Percentiles rank a stretch among this genome's conserved stretches.
Conservation (phyloP, 1,284 basidiomycete genomes). For the Cryptococcus sp. region DNA sequence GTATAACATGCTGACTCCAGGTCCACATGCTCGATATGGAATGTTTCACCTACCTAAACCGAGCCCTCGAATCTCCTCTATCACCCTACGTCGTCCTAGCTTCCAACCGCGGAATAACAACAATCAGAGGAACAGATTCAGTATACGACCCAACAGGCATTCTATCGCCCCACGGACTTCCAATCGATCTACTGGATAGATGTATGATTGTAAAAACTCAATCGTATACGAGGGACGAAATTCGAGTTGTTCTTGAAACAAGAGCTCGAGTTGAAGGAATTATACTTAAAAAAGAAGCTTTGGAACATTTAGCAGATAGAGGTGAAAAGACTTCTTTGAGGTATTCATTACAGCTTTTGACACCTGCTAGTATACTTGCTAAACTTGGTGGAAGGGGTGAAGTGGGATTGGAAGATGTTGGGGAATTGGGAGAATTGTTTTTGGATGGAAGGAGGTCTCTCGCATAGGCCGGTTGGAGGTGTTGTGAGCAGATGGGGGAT, state of each 20-base stretch:
- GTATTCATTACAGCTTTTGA: slow-evolving; percentile 89
- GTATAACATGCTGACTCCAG: slow-evolving; percentile 48
- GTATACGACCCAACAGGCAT: slow-evolving; percentile 63
- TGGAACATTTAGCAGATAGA: slow-evolving; percentile 75
- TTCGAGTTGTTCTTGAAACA: slow-evolving; percentile 79
- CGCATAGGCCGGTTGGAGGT: no score
- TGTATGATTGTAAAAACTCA: slow-evolving; percentile 97
- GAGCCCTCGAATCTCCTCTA: slow-evolving; percentile 91
- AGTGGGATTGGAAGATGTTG: slow-evolving; percentile 80
- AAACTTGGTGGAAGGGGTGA: slow-evolving; percentile 69
- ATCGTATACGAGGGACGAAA: slow-evolving; percentile 76
- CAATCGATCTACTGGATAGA: slow-evolving; percentile 87
- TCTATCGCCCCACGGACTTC: slow-evolving; percentile 87
- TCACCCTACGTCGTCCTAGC: slow-evolving; percentile 96
- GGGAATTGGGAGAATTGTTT: slow-evolving; percentile 90
- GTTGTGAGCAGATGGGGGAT: no score
- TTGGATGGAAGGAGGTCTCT: slow-evolving; percentile 65
- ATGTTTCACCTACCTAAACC: slow-evolving; percentile 97
- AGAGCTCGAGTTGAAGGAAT: slow-evolving; percentile 84
- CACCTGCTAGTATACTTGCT: slow-evolving; percentile 86
- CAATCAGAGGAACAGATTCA: slow-evolving; percentile 77
- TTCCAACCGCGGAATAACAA: slow-evolving; percentile 87
- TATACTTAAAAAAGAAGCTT: slow-evolving; percentile 67
- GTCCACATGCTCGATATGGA: slow-evolving; percentile 99
- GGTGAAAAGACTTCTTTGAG: slow-evolving; percentile 80